A percentile compares a stretch with the other conserved stretches of the same genome.
phyloP scores from a whole-genome alignment of 192 early-diverging fungal species.

The Glomus cerebriforme region DNA sequence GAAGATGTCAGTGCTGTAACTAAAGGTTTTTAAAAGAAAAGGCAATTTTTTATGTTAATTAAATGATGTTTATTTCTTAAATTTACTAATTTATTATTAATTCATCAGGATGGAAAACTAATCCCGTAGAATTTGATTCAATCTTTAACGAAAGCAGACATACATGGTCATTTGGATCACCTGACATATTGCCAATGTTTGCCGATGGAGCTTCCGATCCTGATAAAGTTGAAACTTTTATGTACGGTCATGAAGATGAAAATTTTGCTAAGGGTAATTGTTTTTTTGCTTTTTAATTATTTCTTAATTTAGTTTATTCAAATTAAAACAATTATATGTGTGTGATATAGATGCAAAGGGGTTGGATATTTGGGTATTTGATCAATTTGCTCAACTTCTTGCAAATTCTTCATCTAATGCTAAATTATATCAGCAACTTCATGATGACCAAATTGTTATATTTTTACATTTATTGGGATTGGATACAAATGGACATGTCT shows the following conservation, averaged over 20 bases:
- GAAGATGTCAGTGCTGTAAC: constrained; percentile 98
- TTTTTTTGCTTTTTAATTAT: neutral
- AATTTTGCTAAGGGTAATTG: constrained; percentile 76
- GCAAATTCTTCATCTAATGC: constrained; percentile 47
- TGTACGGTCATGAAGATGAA: constrained; percentile 86
- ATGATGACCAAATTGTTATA: constrained; percentile 79
- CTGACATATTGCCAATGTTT: constrained; percentile 98
- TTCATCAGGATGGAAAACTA: constrained; percentile 89
- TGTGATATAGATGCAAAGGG: constrained; percentile 68
- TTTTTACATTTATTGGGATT: constrained; percentile 95
- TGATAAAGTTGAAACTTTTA: constrained; percentile 80
- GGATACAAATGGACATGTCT: constrained; percentile 93
- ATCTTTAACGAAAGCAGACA: constrained; percentile 92
- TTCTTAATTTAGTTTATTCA: neutral
- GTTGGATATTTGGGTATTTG: constrained; percentile 93
- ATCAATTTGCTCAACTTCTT: constrained; percentile 76
- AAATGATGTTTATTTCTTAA: neutral
- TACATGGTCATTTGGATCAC: constrained; percentile 97
- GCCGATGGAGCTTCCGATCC: constrained; percentile 84
- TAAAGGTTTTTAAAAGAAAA: constrained; percentile 59
- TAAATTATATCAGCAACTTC: constrained; percentile 59
- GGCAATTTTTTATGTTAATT: neutral
- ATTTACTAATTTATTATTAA: neutral
- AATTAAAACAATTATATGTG: neutral
- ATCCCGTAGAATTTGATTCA: constrained; percentile 96